phyloP scores from a whole-genome alignment of 495 filamentous ascomycete species.

The Corynascus novoguineensis region DNA sequence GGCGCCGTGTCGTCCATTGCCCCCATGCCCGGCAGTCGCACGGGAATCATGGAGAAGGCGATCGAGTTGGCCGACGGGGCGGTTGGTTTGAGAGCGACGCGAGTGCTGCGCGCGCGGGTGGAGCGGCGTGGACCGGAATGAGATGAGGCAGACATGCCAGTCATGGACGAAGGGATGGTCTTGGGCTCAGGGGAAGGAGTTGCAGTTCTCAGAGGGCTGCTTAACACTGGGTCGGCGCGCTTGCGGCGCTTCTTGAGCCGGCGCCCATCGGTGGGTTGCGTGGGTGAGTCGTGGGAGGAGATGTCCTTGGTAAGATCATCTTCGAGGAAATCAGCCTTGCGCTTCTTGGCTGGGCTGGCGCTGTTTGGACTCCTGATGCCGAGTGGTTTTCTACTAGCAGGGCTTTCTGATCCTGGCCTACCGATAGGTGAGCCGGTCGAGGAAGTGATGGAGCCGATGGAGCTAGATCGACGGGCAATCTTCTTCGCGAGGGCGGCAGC shows the following conservation, averaged over 20 bases:
- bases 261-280: constrained; percentile 15
- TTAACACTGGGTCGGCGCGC: constrained; percentile 16
- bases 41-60: constrained; percentile 28
- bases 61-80: constrained; percentile 32
- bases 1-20: constrained; percentile 22
- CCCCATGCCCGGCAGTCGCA: constrained; percentile 28
- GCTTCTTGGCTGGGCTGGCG: constrained; percentile 32
- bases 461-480: constrained; percentile 21
- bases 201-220: background rate
- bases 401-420: constrained; percentile 26
- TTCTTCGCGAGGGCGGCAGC: constrained; percentile 22
- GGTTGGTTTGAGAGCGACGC: constrained; percentile 23
- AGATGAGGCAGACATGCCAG: background rate
- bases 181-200: background rate
- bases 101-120: constrained; percentile 24
- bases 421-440: constrained; percentile 28
- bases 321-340: constrained; percentile 26
- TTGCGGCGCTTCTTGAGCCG: constrained; percentile 30
- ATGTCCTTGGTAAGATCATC: constrained; percentile 15
- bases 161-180: background rate
- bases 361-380: constrained; percentile 38
- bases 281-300: background rate
- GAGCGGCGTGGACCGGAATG: constrained; percentile 26
- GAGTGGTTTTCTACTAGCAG: constrained; percentile 31
- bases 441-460: constrained; percentile 20